Percentiles rank a stretch among this genome's conserved stretches.
Conservation (phyloP, 371 early-diverging fungal species). For the Rhizopus stolonifer region DNA sequence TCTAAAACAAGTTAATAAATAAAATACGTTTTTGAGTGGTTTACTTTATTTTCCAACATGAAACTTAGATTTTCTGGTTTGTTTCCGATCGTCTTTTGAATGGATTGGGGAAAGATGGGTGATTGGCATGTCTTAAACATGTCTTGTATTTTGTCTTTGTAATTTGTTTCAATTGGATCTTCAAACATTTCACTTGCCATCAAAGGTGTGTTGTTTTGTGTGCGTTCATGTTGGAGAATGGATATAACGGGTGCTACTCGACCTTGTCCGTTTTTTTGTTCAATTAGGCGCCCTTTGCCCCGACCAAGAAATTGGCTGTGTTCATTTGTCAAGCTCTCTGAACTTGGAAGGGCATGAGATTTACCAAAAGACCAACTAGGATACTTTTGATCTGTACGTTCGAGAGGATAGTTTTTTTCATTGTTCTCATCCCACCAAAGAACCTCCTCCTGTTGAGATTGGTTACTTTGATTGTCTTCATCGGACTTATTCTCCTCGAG, state of each 20-base stretch:
- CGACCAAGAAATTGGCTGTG: neutral
- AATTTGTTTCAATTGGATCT: neutral
- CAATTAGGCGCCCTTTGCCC: neutral
- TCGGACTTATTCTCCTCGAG: no score
- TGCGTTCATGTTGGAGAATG: slow-evolving; percentile 12
- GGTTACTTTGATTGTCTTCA: no score
- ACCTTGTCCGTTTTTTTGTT: neutral
- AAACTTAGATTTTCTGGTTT: slow-evolving; percentile 36
- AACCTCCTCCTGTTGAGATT: neutral
- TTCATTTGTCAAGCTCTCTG: neutral
- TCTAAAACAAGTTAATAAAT: no score
- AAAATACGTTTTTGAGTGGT: no score
- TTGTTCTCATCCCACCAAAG: no score
- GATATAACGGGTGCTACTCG: slow-evolving; percentile 5
- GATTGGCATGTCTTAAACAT: slow-evolving; percentile 18
- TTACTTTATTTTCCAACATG: slow-evolving; percentile 29
- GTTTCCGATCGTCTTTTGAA: slow-evolving; percentile 24
- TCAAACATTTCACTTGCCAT: neutral
- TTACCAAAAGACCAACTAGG: no score
- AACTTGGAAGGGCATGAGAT: no score
- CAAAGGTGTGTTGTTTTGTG: neutral
- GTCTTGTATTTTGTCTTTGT: slow-evolving; percentile 4
- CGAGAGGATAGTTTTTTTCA: no score
- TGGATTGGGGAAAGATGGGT: slow-evolving; percentile 31
- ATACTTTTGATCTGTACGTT: no score